These are phyloP conservation scores for Logfia minima DNA, from an alignment of 129 eudicot genomes.

Conservation along the genomic window DNA sequence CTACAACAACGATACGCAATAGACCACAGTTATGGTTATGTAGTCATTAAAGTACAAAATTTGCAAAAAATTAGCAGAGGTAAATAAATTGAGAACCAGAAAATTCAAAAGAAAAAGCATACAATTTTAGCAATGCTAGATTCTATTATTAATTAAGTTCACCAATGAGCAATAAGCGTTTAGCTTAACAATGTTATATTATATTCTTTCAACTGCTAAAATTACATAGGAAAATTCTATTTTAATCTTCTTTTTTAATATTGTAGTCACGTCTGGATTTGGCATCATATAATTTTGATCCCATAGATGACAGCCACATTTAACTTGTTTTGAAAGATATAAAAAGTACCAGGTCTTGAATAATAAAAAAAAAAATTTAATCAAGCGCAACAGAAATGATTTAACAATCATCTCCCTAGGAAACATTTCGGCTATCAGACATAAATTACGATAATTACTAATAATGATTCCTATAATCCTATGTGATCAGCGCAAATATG, in stretches of 20 bases:
- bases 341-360: not conserved
- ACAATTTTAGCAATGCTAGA: not conserved
- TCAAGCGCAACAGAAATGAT: not conserved
- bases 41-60: not conserved
- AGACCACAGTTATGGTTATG: not conserved
- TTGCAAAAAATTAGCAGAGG: constrained; percentile 14
- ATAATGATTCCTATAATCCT: not conserved
- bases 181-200: not conserved
- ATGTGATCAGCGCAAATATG: not conserved
- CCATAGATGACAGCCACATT: not conserved
- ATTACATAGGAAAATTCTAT: not conserved
- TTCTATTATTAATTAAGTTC: not conserved
- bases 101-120: constrained; percentile 12
- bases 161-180: not conserved
- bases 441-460: not conserved
- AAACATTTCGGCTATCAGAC: not conserved
- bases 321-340: not conserved
- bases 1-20: constrained; percentile 38
- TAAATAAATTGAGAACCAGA: constrained; percentile 12
- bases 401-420: constrained; percentile 35
- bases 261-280: not conserved
- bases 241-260: not conserved
- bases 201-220: not conserved
- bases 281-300: not conserved
- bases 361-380: too few species aligned